A percentile compares a stretch with the other conserved stretches of the same genome.
Conservation (phyloP, 2,329 filamentous ascomycete species). For the Trichoderma atrobrunneum region DNA sequence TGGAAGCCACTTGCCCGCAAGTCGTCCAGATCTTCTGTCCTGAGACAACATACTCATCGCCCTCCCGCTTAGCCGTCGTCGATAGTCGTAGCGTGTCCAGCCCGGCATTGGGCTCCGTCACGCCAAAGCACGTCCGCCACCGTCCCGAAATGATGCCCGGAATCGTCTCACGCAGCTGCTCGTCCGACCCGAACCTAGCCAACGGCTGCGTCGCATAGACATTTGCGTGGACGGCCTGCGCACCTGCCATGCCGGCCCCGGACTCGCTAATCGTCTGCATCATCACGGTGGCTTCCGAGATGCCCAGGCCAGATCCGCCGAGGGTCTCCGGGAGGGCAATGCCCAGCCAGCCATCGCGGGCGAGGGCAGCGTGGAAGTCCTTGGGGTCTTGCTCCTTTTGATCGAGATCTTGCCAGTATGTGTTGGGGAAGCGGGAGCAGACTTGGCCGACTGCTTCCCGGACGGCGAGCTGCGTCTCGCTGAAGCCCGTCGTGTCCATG, state of each 20-base stretch:
- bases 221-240: slow-evolving; percentile 61
- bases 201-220: slow-evolving; percentile 75
- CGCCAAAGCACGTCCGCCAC: slow-evolving; percentile 74
- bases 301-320: slow-evolving; percentile 72
- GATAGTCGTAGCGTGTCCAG: slow-evolving; percentile 71
- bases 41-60: slow-evolving; percentile 63
- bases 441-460: slow-evolving; percentile 67
- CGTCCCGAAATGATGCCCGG: slow-evolving; percentile 69
- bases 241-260: slow-evolving; percentile 74
- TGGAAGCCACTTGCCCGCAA: slow-evolving; percentile 74
- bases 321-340: slow-evolving; percentile 73
- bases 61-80: slow-evolving; percentile 56
- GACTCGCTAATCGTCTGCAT: slow-evolving; percentile 77
- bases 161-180: slow-evolving; percentile 63
- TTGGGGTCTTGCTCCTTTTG: slow-evolving; percentile 67
- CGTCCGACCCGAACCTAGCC: slow-evolving; percentile 65
- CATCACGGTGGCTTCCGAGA: slow-evolving; percentile 84
- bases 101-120: slow-evolving; percentile 80
- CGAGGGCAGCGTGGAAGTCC: slow-evolving; percentile 72
- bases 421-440: slow-evolving; percentile 68
- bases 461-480: slow-evolving; percentile 68
- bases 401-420: slow-evolving; percentile 75
- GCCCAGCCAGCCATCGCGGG: slow-evolving; percentile 75
- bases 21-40: slow-evolving; percentile 92
- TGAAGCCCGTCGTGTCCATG: slow-evolving; percentile 73